These are phyloP conservation scores for Acrocalymma vagum DNA, from an alignment of 2,329 filamentous ascomycete genomes.

Conservation along the genomic window DNA sequence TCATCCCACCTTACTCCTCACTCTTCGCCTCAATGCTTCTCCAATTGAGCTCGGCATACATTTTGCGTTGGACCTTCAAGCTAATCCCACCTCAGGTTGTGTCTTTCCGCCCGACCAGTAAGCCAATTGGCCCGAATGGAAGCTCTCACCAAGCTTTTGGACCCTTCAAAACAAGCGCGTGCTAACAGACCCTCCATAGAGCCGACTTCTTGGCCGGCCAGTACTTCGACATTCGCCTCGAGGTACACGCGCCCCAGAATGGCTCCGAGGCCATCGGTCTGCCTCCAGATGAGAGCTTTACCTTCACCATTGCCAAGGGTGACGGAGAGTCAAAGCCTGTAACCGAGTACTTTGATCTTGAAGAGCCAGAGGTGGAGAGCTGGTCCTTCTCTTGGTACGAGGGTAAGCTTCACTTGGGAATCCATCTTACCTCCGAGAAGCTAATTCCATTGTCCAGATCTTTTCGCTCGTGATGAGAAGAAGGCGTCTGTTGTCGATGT, in stretches of 20 bases:
- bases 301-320: constrained; percentile 75
- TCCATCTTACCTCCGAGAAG: background rate
- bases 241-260: constrained; percentile 83
- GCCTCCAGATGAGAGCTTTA: constrained; percentile 78
- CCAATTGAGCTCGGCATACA: too few species aligned
- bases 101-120: constrained; percentile 67
- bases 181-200: constrained; percentile 43
- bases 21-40: background rate
- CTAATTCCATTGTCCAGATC: constrained; percentile 56
- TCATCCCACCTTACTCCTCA: background rate
- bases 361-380: constrained; percentile 77
- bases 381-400: constrained; percentile 90
- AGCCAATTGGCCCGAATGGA: constrained; percentile 23
- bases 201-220: constrained; percentile 86
- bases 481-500: constrained; percentile 80
- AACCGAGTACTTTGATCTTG: constrained; percentile 72
- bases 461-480: constrained; percentile 77
- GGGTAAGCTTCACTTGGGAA: constrained; percentile 50
- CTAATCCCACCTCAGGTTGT: constrained; percentile 47
- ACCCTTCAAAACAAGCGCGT: constrained; percentile 7
- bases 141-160: constrained; percentile 9
- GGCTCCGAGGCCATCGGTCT: constrained; percentile 79
- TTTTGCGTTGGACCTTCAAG: too few species aligned
- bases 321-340: constrained; percentile 63
- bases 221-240: constrained; percentile 83